Percentiles rank a stretch among this genome's conserved stretches.
These are phyloP conservation scores for Phaffia rhodozyma DNA, from an alignment of 1,284 basidiomycete species.

Conservation along the genomic window DNA sequence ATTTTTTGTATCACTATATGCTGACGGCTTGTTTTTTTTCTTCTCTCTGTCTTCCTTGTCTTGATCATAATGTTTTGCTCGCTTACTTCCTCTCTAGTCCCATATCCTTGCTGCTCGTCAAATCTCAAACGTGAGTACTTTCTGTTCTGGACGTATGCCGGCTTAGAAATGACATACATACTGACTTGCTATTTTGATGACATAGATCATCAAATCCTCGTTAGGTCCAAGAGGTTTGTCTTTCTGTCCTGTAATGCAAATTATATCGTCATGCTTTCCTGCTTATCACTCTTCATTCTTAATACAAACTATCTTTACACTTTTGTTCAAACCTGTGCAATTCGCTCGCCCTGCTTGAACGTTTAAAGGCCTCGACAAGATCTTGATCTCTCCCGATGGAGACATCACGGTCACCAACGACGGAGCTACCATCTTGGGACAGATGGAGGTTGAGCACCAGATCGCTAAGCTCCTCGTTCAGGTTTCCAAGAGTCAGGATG, in stretches of 20 bases:
- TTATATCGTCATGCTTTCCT: constrained; percentile 6
- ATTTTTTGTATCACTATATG: no score
- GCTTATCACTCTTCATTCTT: constrained; percentile 3
- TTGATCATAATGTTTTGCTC: not conserved
- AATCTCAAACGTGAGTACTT: constrained; percentile 16
- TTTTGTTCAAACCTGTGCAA: not conserved
- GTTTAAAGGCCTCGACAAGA: constrained; percentile 82
- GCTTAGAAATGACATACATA: constrained; percentile 14
- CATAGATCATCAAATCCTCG: constrained; percentile 90
- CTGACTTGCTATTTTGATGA: constrained; percentile 39
- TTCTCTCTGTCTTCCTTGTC: not conserved
- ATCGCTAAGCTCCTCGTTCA: constrained; percentile 97
- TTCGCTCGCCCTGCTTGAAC: not conserved
- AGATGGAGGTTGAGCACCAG: constrained; percentile 98
- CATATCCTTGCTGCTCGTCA: constrained; percentile 81
- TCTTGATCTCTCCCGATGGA: constrained; percentile 93
- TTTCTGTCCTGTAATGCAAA: constrained; percentile 4
- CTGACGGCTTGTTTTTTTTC: constrained; percentile 21
- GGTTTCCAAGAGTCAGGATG: constrained; percentile 93
- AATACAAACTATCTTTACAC: not conserved
- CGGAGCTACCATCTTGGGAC: constrained; percentile 86
- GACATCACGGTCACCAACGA: constrained; percentile 99
- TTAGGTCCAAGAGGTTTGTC: constrained; percentile 75
- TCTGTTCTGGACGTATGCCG: not conserved
- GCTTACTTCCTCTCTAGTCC: constrained; percentile 43